Evolutionary conservation across 2,329 filamentous ascomycete species (phyloP).

Genomic region (Sporothrix globosa): DNA sequence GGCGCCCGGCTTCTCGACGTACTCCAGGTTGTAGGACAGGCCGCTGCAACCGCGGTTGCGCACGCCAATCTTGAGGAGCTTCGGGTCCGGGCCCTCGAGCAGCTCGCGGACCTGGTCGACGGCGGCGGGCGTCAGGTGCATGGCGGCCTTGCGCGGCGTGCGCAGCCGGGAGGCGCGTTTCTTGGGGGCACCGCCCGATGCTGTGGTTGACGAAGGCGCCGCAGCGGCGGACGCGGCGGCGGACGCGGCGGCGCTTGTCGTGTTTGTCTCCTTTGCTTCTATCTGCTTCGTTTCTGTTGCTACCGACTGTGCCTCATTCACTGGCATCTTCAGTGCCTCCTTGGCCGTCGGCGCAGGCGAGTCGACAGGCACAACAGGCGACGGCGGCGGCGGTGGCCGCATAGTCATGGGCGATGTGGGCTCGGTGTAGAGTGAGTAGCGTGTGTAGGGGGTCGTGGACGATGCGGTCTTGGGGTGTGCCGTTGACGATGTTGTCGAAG

Average conservation of each 20-base stretch:
- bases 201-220: not conserved
- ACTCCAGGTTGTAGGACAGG: constrained; percentile 90
- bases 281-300: not conserved
- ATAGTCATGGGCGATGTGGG: constrained; percentile 26
- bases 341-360: constrained; percentile 36
- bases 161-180: constrained; percentile 64
- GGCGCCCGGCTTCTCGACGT: constrained; percentile 83
- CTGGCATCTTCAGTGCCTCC: not conserved
- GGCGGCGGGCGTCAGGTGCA: constrained; percentile 79
- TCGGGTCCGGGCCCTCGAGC: constrained; percentile 82
- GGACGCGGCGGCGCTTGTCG: not conserved
- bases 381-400: constrained; percentile 32
- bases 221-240: not conserved
- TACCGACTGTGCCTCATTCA: not conserved
- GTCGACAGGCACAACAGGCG: constrained; percentile 24
- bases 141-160: constrained; percentile 80
- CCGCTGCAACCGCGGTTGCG: constrained; percentile 94
- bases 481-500: not conserved
- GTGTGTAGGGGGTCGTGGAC: constrained; percentile 31
- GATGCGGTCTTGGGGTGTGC: constrained; percentile 5
- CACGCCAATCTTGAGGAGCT: constrained; percentile 91
- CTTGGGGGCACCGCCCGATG: constrained; percentile 50
- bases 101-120: constrained; percentile 76
- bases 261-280: not conserved
- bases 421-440: constrained; percentile 33